Conservation (phyloP, 2,329 filamentous ascomycete species). For the Pseudogymnoascus sp. region DNA sequence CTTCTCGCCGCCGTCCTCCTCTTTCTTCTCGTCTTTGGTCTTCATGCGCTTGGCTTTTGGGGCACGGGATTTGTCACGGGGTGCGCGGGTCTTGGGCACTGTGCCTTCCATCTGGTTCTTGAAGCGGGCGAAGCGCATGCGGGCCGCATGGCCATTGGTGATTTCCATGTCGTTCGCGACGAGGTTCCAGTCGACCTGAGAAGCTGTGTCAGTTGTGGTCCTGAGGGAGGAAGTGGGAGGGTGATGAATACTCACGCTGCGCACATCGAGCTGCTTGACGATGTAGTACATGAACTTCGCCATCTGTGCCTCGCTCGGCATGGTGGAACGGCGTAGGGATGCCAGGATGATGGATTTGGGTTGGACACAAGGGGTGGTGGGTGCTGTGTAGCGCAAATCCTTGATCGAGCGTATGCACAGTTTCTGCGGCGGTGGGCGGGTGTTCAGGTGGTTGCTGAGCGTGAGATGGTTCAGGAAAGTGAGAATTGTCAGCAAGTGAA, state of each 20-base stretch:
- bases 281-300: conserved; percentile 46
- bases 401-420: not conserved
- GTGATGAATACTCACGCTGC: conserved; percentile 32
- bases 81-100: conserved; percentile 18
- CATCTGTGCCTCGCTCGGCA: conserved; percentile 40
- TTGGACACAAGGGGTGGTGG: not conserved
- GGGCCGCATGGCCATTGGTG: conserved; percentile 47
- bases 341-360: conserved; percentile 19
- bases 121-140: conserved; percentile 48
- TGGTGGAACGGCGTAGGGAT: conserved; percentile 31
- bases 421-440: not conserved
- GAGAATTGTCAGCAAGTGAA: not conserved
- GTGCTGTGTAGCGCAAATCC: not conserved
- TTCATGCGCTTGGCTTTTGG: not conserved
- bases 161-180: conserved; percentile 42
- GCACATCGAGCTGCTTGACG: conserved; percentile 45
- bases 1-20: conserved; percentile 2
- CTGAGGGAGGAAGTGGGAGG: not conserved
- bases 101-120: conserved; percentile 42
- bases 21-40: conserved; percentile 8
- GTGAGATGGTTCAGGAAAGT: not conserved
- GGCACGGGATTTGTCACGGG: conserved; percentile 13
- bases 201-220: conserved; percentile 11
- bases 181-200: conserved; percentile 43
- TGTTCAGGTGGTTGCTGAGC: not conserved